Base-by-base conservation (phyloP, 768 basidiomycete species). In the Suillus bovinus region DNA sequence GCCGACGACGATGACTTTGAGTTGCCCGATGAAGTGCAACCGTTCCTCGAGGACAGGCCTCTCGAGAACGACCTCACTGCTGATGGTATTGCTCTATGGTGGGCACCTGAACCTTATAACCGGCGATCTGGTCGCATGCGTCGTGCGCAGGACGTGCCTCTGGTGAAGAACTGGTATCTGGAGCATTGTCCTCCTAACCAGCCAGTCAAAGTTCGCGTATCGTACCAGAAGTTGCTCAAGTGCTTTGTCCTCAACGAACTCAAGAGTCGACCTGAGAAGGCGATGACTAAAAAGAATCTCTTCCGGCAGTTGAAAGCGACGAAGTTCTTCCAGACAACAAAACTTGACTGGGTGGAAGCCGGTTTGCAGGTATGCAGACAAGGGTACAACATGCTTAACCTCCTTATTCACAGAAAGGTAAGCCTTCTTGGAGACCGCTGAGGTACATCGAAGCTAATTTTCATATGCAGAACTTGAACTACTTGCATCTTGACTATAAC, bases 261-360 rank as follows among this genome's bases (percentile, higher is more conserved):
- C 49, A 88, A 92, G 70, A 89, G 89, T 59, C 83, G 92, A 52
- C 84, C 89, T 6, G 95, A 97, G 76, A 99, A 97, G 77, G 90
- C 97, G 9, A 96, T 97, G 92, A 90, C 93, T 66, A 99, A 96
- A 86, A 94, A 96, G 80, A 97, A 96, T 71, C 73, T 99, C 56
- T 99, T 99, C 85, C 84, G 94, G 49, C 93, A 95, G 72, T 81
- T 95, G 61, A 99, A 98, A 78, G 90, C 93, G n/a, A 99, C 97
- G 62, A 99, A 99, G 77, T 99, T 99, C 79, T 99, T 99, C 88
- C 97, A 99, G 81, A 94, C 93, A 16, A 99, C 97, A 5, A 93
- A 85, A 67, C 78, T 99, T 67, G 97, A 99, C 76, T 99, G 97
- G 97, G 96, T 99, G 41, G 97, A 99, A 76, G 97, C 96, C 3